Conservation (phyloP, 176 grass and related monocot genomes). For the Areca catechu region DNA sequence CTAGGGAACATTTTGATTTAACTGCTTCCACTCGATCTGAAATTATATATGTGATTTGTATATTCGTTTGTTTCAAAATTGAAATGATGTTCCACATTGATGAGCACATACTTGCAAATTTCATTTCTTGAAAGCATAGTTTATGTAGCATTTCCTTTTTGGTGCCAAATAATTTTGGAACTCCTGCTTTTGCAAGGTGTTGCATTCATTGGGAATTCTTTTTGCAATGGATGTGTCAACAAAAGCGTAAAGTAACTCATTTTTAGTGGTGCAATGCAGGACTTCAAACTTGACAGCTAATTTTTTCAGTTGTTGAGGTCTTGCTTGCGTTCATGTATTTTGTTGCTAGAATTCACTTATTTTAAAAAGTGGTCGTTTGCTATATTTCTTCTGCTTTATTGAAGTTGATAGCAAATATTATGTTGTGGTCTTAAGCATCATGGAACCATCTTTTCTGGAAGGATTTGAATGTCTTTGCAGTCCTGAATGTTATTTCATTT, state of each 20-base stretch:
- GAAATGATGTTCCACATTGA: neutral
- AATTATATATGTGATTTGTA: too few relatives aligned
- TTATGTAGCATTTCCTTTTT: neutral
- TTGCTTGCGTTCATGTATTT: neutral
- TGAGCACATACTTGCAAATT: neutral
- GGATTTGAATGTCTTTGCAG: too few relatives aligned
- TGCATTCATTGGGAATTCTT: neutral
- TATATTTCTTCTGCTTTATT: neutral
- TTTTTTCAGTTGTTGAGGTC: neutral
- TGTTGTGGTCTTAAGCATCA: neutral
- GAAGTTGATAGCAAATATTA: neutral
- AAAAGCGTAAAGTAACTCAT: constrained; percentile 12
- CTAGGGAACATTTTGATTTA: too few relatives aligned
- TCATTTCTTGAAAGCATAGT: neutral
- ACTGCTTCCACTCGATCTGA: too few relatives aligned
- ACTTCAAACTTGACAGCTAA: too few relatives aligned
- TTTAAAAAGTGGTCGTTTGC: neutral
- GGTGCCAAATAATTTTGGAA: too few relatives aligned
- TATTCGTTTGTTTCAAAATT: neutral
- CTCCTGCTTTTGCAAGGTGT: constrained; percentile 7
- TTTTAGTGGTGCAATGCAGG: constrained; percentile 5
- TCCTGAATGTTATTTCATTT: too few relatives aligned
- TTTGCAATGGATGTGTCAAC: constrained; percentile 17
- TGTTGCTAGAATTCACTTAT: neutral
- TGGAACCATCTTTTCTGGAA: neutral